phyloP scores from a whole-genome alignment of 176 grass and related monocot genomes.

The Eragrostis curvula region DNA sequence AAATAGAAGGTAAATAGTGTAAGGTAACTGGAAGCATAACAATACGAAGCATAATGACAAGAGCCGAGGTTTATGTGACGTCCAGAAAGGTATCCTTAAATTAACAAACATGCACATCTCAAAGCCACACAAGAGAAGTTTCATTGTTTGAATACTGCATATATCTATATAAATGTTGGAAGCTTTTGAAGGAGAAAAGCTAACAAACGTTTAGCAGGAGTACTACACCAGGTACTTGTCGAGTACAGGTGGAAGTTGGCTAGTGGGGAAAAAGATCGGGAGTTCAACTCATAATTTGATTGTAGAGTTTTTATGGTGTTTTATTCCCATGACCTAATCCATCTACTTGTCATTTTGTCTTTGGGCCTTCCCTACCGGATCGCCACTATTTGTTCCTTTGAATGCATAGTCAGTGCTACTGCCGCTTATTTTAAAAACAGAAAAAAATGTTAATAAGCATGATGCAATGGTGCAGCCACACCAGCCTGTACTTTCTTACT shows the following conservation, averaged over 20 bases:
- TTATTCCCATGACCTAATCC: not conserved
- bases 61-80: not conserved
- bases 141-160: not conserved
- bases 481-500: slow-evolving; percentile 8
- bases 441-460: not conserved
- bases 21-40: not conserved
- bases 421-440: not conserved
- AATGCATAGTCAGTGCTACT: not conserved
- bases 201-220: too few species aligned
- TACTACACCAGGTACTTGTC: not conserved
- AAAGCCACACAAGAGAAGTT: too few species aligned
- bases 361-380: not conserved
- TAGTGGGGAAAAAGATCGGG: not conserved
- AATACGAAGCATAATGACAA: slow-evolving; percentile 7
- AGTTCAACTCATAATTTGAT: not conserved
- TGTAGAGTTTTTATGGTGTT: not conserved
- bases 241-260: not conserved
- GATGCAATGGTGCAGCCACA: not conserved
- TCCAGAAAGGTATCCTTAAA: slow-evolving; percentile 29
- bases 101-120: slow-evolving; percentile 16
- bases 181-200: not conserved
- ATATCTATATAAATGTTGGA: not conserved
- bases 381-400: not conserved
- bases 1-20: not conserved
- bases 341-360: not conserved